phyloP scores from a whole-genome alignment of 495 filamentous ascomycete species.

The Hypomontagnella submonticulosa region DNA sequence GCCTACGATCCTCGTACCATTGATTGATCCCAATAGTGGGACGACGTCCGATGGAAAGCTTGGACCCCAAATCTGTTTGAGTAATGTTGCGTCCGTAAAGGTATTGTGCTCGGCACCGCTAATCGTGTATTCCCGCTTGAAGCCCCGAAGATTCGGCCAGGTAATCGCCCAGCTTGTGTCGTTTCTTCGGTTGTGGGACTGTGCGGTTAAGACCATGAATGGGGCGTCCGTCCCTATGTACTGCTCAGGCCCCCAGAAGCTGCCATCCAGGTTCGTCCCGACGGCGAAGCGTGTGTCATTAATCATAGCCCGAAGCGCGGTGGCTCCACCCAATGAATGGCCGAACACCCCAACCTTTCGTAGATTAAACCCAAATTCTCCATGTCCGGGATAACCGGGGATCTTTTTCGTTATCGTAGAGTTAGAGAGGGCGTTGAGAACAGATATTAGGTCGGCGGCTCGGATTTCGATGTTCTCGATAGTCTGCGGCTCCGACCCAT shows the following conservation, averaged over 20 bases:
- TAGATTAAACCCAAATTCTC: constrained; percentile 16
- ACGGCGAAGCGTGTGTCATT: constrained; percentile 55
- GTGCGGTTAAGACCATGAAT: constrained; percentile 24
- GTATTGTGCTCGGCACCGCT: constrained; percentile 24
- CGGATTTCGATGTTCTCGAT: constrained; percentile 39
- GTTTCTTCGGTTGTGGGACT: constrained; percentile 9
- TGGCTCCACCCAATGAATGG: constrained; percentile 67
- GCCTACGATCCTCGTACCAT: constrained; percentile 22
- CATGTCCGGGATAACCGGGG: not conserved
- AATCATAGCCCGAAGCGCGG: constrained; percentile 55
- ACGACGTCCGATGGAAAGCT: not conserved
- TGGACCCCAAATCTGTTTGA: constrained; percentile 18
- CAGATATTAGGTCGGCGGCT: constrained; percentile 51
- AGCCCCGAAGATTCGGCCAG: constrained; percentile 27
- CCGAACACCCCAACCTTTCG: constrained; percentile 56
- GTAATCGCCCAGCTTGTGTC: constrained; percentile 1
- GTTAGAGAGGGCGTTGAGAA: constrained; percentile 49
- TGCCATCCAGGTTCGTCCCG: constrained; percentile 62
- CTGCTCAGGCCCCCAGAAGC: constrained; percentile 43
- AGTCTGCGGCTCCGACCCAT: constrained; percentile 11
- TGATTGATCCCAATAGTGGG: constrained; percentile 9
- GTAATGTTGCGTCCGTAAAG: constrained; percentile 24
- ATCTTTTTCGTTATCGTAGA: not conserved
- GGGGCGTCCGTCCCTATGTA: constrained; percentile 31
- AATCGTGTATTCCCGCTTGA: constrained; percentile 32